Evolutionary conservation across 106 monocot genomes (phyloP), one percentile per base, ranked within the genome.

Genomic region (Amphibolis antarctica): DNA sequence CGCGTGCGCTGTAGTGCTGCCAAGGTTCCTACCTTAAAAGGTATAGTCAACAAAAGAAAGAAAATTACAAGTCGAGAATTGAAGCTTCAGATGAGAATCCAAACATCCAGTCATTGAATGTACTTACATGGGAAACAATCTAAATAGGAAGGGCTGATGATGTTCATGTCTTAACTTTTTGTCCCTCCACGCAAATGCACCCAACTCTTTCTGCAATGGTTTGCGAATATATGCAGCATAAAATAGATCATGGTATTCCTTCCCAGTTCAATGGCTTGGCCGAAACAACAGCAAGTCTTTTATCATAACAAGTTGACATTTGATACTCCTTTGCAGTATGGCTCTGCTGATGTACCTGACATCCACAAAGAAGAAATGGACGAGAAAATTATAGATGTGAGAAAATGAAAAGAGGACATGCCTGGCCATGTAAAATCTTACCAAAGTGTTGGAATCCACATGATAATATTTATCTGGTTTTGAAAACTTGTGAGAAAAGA

Each of bases 71-170:
- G n/a, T n/a, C n/a, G n/a, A n/a, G n/a, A n/a, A n/a, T n/a, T n/a
- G n/a, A n/a, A n/a, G n/a, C n/a, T n/a, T n/a, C n/a, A n/a, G n/a
- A n/a, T n/a, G n/a, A n/a, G n/a, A n/a, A n/a, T n/a, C n/a, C n/a
- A n/a, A n/a, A n/a, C n/a, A n/a, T n/a, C n/a, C 72, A 27, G 43
- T 53, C 24, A 44, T 60, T 49, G 48, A 14, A 49, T 49, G 48
- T n/a, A 49, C 15, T 49, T 49, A 49, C 48, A 9, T 49, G 48
- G 48, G 48, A 49, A 49, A 49, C 48, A n/a, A 49, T 49, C 48
- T 49, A 49, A 14, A 49, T 49, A 49, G 10, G 48, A 49, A 49
- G 48, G 48, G 13, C 17, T n/a, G 3, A 49, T 0, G 11, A 49
- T n/a, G 48, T 49, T 49, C 15, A 14, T 49, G 15, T 49, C 48